phyloP scores from a whole-genome alignment of 1,284 basidiomycete genomes.

The Naganishia sp. region DNA sequence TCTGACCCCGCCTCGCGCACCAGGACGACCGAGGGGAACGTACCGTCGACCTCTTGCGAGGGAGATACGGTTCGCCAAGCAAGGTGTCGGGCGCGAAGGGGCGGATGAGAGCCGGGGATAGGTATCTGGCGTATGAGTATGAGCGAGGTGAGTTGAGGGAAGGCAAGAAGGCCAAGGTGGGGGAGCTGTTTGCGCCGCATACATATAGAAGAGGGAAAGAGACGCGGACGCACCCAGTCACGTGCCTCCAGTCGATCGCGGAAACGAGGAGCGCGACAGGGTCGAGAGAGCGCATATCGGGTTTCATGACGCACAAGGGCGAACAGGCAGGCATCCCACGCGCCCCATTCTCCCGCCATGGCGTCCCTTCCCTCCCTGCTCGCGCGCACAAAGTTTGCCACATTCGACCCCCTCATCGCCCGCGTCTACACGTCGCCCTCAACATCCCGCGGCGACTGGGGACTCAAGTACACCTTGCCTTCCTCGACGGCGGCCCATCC shows the following conservation, averaged over 20 bases:
- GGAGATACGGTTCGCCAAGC: background rate
- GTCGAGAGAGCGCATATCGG: background rate
- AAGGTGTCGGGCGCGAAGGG: background rate
- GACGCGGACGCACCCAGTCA: slow-evolving; percentile 5
- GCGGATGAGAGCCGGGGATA: slow-evolving; percentile 10
- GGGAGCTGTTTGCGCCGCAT: background rate
- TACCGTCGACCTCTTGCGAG: slow-evolving; percentile 19
- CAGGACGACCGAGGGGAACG: background rate
- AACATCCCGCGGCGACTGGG: slow-evolving; percentile 48
- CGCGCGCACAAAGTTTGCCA: slow-evolving; percentile 46
- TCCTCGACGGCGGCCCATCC: slow-evolving; percentile 38
- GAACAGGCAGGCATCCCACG: background rate
- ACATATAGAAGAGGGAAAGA: background rate
- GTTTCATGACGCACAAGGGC: background rate
- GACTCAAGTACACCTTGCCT: slow-evolving; percentile 49
- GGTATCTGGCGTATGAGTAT: slow-evolving; percentile 30
- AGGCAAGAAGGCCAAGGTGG: background rate
- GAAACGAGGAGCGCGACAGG: background rate
- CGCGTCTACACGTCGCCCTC: slow-evolving; percentile 51
- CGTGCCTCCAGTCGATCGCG: background rate
- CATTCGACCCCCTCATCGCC: slow-evolving; percentile 51
- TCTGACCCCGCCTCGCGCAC: background rate
- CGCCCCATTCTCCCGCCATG: no score
- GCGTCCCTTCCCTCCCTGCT: slow-evolving; percentile 47
- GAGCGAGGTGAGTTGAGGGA: slow-evolving; percentile 19